Conservation (phyloP, 2,329 filamentous ascomycete genomes). For the Massarina eburnea region DNA sequence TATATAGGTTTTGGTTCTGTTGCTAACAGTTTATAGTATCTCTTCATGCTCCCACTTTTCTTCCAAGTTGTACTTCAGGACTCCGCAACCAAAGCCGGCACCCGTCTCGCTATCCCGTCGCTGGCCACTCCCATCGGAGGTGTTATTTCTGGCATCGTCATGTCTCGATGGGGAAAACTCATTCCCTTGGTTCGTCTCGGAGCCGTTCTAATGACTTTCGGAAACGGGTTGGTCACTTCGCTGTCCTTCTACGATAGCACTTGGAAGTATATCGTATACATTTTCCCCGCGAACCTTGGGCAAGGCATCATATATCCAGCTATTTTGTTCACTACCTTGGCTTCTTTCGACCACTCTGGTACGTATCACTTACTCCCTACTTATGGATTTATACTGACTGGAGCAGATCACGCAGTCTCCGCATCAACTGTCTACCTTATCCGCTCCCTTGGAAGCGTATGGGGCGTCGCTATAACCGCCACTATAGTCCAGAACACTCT, state of each 20-base stretch:
- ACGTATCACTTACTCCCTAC: conserved; percentile 19
- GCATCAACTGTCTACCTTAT: conserved; percentile 66
- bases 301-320: conserved; percentile 52
- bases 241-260: conserved; percentile 45
- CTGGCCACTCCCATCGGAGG: conserved; percentile 50
- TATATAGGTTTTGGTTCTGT: neutral
- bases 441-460: conserved; percentile 64
- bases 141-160: conserved; percentile 48
- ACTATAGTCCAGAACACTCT: conserved; percentile 65
- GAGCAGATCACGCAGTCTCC: conserved; percentile 62
- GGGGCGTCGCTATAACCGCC: conserved; percentile 64
- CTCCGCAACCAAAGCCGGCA: conserved; percentile 48
- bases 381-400: neutral
- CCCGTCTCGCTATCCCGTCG: conserved; percentile 48
- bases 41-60: conserved; percentile 52
- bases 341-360: conserved; percentile 64
- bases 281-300: conserved; percentile 50
- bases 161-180: conserved; percentile 51
- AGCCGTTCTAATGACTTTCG: conserved; percentile 47
- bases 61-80: conserved; percentile 71
- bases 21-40: conserved; percentile 30
- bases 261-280: conserved; percentile 51
- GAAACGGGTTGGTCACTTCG: conserved; percentile 46
- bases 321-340: conserved; percentile 62
- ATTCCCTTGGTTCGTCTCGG: conserved; percentile 46